Evolutionary conservation across 1,139 yeast species (phyloP).

Genomic region (Suhomyces bolitotheri): DNA sequence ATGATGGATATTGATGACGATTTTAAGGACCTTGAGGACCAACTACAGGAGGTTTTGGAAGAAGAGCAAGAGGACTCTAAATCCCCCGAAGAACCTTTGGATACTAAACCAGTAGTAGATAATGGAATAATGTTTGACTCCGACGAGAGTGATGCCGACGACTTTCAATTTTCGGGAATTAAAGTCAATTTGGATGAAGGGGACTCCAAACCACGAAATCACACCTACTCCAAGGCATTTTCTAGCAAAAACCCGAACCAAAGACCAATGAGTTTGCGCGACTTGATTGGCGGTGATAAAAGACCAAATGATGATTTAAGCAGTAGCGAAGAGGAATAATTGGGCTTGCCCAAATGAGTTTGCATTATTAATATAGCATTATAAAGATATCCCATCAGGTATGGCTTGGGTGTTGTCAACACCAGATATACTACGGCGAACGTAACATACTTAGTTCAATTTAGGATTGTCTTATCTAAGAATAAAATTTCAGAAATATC

Average conservation of each 20-base stretch:
- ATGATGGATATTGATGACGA: constrained; percentile 39
- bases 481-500: no score
- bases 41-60: constrained; percentile 44
- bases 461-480: no score
- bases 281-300: constrained; percentile 32
- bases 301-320: constrained; percentile 30
- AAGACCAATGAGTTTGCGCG: constrained; percentile 44
- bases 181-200: constrained; percentile 23
- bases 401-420: no score
- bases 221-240: constrained; percentile 4
- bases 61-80: constrained; percentile 19
- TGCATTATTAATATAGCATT: no score
- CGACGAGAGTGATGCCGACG: constrained; percentile 35
- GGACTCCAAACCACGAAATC: neutral
- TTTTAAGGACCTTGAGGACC: constrained; percentile 47
- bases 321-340: constrained; percentile 43
- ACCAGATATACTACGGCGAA: no score
- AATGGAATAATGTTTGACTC: constrained; percentile 14
- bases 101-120: neutral
- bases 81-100: constrained; percentile 5
- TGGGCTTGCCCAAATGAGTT: no score
- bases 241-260: constrained; percentile 11
- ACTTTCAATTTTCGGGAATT: constrained; percentile 23
- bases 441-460: no score
- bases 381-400: no score